Conservation (phyloP, 129 eudicot species). For the Pittosporum tobira region DNA sequence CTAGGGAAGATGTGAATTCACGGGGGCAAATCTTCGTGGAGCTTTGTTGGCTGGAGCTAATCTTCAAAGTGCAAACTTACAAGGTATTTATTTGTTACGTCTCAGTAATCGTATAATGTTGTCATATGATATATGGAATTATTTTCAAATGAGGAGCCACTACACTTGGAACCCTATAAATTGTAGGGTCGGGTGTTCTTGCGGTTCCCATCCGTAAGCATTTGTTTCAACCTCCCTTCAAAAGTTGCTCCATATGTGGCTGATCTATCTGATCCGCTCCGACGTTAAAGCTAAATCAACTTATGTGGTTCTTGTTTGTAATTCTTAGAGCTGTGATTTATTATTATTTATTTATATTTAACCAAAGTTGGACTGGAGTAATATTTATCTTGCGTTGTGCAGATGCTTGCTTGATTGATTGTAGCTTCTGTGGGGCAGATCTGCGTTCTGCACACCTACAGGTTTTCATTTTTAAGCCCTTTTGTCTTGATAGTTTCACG, state of each 20-base stretch:
- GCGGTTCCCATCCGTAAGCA: background rate
- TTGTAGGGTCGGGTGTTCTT: background rate
- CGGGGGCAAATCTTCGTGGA: slow-evolving; percentile 95
- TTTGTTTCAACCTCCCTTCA: background rate
- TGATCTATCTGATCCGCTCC: background rate
- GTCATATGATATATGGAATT: no score
- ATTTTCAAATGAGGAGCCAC: background rate
- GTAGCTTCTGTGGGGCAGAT: slow-evolving; percentile 96
- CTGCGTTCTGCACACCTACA: slow-evolving; percentile 90
- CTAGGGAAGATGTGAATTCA: slow-evolving; percentile 95
- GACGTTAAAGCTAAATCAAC: background rate
- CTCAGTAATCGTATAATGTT: background rate
- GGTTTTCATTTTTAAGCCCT: no score
- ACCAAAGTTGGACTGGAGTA: background rate
- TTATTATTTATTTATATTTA: background rate
- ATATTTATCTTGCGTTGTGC: slow-evolving; percentile 15
- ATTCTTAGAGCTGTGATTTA: background rate
- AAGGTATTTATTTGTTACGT: slow-evolving; percentile 33
- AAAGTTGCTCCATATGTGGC: background rate
- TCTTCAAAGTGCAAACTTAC: slow-evolving; percentile 95
- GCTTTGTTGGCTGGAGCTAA: slow-evolving; percentile 92
- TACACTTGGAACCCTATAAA: background rate
- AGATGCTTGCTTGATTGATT: slow-evolving; percentile 88
- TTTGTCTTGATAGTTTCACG: no score
- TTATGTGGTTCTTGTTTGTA: background rate